These are phyloP conservation scores for Penicillium concentricum DNA, from an alignment of 2,329 filamentous ascomycete species.

Conservation along the genomic window DNA sequence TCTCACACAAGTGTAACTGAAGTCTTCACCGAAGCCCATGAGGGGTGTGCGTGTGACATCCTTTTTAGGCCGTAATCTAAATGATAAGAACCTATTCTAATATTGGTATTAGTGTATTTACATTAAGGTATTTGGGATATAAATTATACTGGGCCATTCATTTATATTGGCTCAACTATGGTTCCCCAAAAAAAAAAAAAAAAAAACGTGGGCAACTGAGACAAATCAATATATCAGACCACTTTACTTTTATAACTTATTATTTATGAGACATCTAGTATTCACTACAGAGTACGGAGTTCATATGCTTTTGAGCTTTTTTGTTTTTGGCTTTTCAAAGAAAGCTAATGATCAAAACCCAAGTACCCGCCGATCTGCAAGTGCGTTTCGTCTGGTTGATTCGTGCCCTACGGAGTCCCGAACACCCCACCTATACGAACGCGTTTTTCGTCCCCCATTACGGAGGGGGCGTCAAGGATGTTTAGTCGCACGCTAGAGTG, in stretches of 20 bases:
- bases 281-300: too few species aligned
- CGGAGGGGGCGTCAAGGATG: background rate
- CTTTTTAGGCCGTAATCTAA: slow-evolving; percentile 1
- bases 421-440: slow-evolving; percentile 3
- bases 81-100: background rate
- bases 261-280: background rate
- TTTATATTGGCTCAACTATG: background rate
- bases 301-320: too few species aligned
- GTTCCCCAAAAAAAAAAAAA: background rate
- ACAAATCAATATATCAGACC: slow-evolving; percentile 4
- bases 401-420: background rate
- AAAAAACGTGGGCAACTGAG: background rate
- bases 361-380: slow-evolving; percentile 6
- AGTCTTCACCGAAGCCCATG: slow-evolving; percentile 1
- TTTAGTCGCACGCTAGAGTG: slow-evolving; percentile 5
- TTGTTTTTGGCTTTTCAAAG: background rate
- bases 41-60: slow-evolving; percentile 2
- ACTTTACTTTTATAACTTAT: background rate
- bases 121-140: background rate
- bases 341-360: background rate
- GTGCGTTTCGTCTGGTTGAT: background rate
- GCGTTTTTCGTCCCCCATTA: background rate
- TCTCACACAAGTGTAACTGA: background rate
- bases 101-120: background rate
- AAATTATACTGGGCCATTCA: too few species aligned